Percentiles rank a stretch among this genome's conserved stretches.
Conservation (phyloP, 1,284 basidiomycete species). For the Athelia psychrophila region DNA sequence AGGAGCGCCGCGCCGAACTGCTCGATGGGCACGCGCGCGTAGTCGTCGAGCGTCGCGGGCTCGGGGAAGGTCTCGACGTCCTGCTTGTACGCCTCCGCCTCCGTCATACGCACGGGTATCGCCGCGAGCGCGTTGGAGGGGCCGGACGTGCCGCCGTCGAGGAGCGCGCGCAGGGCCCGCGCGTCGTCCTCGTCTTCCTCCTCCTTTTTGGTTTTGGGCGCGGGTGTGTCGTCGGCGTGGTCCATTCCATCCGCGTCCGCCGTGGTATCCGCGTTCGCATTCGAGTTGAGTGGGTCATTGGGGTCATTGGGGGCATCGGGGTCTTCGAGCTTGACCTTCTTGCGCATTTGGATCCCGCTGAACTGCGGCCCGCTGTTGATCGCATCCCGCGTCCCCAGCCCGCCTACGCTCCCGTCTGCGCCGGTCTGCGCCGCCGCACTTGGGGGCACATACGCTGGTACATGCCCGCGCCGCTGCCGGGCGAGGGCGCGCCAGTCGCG, state of each 20-base stretch:
- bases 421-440: constrained; percentile 61
- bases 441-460: constrained; percentile 61
- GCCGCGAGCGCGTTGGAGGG: constrained; percentile 40
- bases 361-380: constrained; percentile 70
- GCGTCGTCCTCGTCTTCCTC: constrained; percentile 65
- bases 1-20: constrained; percentile 94
- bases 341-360: constrained; percentile 56
- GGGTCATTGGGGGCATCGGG: neutral
- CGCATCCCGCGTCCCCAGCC: constrained; percentile 65
- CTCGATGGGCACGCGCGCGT: constrained; percentile 86
- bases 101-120: constrained; percentile 58
- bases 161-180: constrained; percentile 68
- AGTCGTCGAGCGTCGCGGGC: constrained; percentile 79
- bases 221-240: constrained; percentile 17
- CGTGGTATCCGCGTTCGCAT: too few species aligned
- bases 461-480: constrained; percentile 43
- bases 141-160: constrained; percentile 48
- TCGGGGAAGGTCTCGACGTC: constrained; percentile 81
- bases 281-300: neutral
- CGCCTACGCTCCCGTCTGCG: constrained; percentile 75
- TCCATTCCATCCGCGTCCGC: constrained; percentile 6
- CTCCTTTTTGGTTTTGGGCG: constrained; percentile 26
- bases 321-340: constrained; percentile 28
- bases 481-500: constrained; percentile 85
- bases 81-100: constrained; percentile 78